Percentiles rank a stretch among this genome's conserved stretches.
Evolutionary conservation across 164 flowering plant species (phyloP).

Genomic region (Chloranthus sessilifolius): DNA sequence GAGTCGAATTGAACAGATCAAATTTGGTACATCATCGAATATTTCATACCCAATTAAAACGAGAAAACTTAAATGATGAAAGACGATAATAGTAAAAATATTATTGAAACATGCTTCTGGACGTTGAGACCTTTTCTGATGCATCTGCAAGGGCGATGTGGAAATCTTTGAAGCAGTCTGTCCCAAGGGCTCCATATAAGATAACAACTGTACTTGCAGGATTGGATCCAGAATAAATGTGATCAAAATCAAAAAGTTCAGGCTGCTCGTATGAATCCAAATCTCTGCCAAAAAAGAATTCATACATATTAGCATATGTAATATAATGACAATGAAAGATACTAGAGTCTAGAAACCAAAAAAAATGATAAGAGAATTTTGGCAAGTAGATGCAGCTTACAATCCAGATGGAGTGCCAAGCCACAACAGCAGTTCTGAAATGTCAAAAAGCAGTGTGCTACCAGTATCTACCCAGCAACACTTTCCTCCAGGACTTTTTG

Average conservation of each 20-base stretch:
- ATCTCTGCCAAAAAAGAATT: constrained; percentile 35
- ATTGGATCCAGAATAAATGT: constrained; percentile 57
- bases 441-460: constrained; percentile 53
- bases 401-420: constrained; percentile 29
- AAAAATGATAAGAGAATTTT: not conserved
- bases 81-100: too few species aligned
- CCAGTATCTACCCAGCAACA: constrained; percentile 99
- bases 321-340: not conserved
- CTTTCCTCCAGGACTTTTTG: constrained; percentile 51
- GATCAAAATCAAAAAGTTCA: constrained; percentile 93
- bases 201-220: constrained; percentile 54
- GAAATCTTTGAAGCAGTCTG: constrained; percentile 77
- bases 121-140: constrained; percentile 56
- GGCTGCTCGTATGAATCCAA: constrained; percentile 61
- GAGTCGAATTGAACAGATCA: too few species aligned
- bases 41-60: too few species aligned
- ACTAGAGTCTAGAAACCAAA: too few species aligned
- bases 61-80: too few species aligned
- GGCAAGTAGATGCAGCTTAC: constrained; percentile 28
- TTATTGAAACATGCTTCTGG: not conserved
- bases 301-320: not conserved
- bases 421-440: constrained; percentile 59
- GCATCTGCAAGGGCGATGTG: constrained; percentile 61
- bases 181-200: constrained; percentile 94
- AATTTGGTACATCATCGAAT: too few species aligned